Conservation (phyloP, 176 grass and related monocot species). For the Rhynchospora pubera region DNA sequence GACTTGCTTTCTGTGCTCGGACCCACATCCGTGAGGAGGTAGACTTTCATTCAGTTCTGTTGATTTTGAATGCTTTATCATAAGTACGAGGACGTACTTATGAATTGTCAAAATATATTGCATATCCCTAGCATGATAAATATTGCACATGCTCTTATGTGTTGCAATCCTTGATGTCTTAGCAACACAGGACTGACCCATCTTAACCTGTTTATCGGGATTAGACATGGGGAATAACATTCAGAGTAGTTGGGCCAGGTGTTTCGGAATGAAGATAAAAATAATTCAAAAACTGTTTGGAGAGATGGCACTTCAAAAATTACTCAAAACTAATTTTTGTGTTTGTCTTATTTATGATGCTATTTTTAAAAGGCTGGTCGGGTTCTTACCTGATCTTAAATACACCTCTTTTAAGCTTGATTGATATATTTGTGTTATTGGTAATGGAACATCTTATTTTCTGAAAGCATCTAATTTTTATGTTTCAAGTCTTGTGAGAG, state of each 20-base stretch:
- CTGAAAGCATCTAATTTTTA: too few relatives aligned
- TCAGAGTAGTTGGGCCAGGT: neutral
- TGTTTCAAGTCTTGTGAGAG: neutral
- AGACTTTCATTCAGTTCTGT: neutral
- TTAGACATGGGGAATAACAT: neutral
- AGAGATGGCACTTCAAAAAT: neutral
- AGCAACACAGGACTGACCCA: neutral
- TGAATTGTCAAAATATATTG: neutral
- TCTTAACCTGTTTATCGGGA: neutral
- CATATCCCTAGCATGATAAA: neutral
- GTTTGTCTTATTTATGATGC: neutral
- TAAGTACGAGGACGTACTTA: neutral
- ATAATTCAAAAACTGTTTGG: neutral
- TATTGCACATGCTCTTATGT: too few relatives aligned
- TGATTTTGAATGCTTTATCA: neutral
- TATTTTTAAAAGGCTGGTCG: neutral
- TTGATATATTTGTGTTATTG: neutral
- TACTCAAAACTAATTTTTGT: neutral
- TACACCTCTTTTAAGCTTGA: neutral
- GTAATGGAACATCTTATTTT: neutral
- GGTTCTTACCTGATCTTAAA: neutral
- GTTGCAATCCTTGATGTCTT: neutral
- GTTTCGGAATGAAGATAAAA: neutral
- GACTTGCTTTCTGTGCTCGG: conserved; percentile 89
- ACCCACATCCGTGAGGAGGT: conserved; percentile 96